phyloP scores from a whole-genome alignment of 306 rosid species.

The Malus asiatica region DNA sequence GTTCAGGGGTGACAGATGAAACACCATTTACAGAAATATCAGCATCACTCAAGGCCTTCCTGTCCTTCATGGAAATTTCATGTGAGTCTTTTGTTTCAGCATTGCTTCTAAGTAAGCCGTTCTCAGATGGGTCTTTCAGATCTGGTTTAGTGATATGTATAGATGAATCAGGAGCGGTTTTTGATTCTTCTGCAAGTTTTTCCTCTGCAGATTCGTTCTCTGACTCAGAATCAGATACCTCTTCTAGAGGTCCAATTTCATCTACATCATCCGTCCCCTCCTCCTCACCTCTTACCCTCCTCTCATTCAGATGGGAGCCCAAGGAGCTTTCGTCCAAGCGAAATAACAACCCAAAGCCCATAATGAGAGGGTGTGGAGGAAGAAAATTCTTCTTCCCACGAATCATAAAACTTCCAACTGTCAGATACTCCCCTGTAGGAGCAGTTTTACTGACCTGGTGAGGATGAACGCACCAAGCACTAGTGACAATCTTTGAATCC shows the following conservation, averaged over 20 bases:
- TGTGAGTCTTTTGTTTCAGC: conserved; percentile 22
- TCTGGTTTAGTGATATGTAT: conserved; percentile 19
- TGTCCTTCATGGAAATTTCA: conserved; percentile 26
- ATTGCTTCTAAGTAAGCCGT: conserved; percentile 16
- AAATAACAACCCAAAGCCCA: conserved; percentile 93
- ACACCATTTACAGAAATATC: conserved; percentile 32
- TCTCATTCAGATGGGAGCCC: conserved; percentile 95
- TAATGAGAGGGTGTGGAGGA: conserved; percentile 94
- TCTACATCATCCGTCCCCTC: conserved; percentile 60
- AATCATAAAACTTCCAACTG: conserved; percentile 97
- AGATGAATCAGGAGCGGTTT: conserved; percentile 29
- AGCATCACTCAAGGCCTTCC: conserved; percentile 20
- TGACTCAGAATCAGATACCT: conserved; percentile 63
- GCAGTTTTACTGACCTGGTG: conserved; percentile 99
- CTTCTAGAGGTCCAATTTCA: conserved; percentile 49
- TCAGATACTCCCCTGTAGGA: conserved; percentile 96
- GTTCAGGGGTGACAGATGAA: conserved; percentile 58
- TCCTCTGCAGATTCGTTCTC: conserved; percentile 40
- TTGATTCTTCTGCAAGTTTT: conserved; percentile 30
- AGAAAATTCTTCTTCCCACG: conserved; percentile 95
- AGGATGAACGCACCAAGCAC: conserved; percentile 99
- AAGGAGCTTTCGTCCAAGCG: conserved; percentile 97
- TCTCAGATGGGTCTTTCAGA: conserved; percentile 16
- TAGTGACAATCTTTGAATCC: conserved; percentile 98
- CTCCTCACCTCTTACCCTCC: conserved; percentile 98